A percentile compares a stretch with the other conserved stretches of the same genome.
Conservation (phyloP, 192 early-diverging fungal genomes). For the Irineochytrium annulatum region DNA sequence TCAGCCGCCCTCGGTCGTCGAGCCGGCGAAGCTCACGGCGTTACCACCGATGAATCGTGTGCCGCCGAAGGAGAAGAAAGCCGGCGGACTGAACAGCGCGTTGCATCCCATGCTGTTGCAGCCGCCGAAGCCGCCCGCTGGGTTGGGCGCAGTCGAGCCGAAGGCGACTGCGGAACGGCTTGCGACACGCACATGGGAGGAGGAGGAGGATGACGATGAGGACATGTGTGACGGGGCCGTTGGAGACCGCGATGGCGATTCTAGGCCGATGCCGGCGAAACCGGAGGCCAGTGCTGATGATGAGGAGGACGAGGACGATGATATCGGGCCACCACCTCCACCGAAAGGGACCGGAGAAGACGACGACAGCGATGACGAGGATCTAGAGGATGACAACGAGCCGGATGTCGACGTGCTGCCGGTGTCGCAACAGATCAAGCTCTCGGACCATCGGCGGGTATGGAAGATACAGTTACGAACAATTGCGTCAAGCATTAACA, state of each 20-base stretch:
- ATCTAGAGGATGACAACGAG: constrained; percentile 22
- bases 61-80: too few relatives aligned
- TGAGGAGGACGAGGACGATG: background rate
- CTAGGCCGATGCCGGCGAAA: constrained; percentile 31
- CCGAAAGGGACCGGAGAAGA: too few relatives aligned
- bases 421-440: constrained; percentile 62
- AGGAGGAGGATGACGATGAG: constrained; percentile 22
- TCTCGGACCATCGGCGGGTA: constrained; percentile 66
- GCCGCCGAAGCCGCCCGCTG: background rate
- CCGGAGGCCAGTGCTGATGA: background rate
- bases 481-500: background rate
- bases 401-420: constrained; percentile 45
- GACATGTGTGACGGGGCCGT: too few relatives aligned
- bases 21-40: too few relatives aligned
- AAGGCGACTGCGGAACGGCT: background rate
- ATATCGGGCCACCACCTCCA: too few relatives aligned
- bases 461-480: background rate
- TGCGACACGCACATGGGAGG: background rate
- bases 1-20: too few relatives aligned
- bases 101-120: background rate
- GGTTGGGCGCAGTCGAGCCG: background rate
- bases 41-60: too few relatives aligned
- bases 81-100: too few relatives aligned
- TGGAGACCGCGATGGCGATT: too few relatives aligned
- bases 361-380: constrained; percentile 35